Evolutionary conservation across 352 stramenopile genomes (phyloP), one percentile per base, ranked within the genome.

Genomic region (Globisporangium recalcitrans): DNA sequence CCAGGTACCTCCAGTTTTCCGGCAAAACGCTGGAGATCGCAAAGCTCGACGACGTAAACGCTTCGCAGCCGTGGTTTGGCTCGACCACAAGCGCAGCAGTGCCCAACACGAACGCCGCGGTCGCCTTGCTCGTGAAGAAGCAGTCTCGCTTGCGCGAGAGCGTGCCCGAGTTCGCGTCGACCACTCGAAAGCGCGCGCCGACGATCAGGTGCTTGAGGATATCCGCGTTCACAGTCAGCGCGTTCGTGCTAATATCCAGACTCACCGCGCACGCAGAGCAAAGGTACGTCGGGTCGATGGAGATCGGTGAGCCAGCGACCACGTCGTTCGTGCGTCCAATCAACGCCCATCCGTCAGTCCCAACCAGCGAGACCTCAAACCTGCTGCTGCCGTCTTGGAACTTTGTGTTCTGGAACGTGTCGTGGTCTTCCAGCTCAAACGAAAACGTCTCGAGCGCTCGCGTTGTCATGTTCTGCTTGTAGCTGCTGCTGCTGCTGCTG

Each of bases 271-370:
- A 95, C n/a, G 65, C 40, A 0, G 61, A 40, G 44, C 86, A 95
- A 3, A 95, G 63, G 14, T 69, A 64, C 0, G 72, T 77, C 3
- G 86, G 79, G 9, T 74, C 61, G 29, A 93, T 69, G 2, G 61
- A 59, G 24, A 85, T 66, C 14, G 82, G 68, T n/a, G 63, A 47
- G 9, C 60, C 64, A 0, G 64, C 38, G 2, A 80, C 65, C 6
- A 89, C 68, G 31, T 97, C 90, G 53, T 97, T 97, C 9, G 91
- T 77, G 16, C 93, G 87, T 4, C 93, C 95, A 38, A 84, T 80
- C 31, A 69, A 59, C 0, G 95, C 93, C 95, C 93, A 98, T 10
- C 88, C 92, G 14, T 67, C 74, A 10, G 69, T 70, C 3, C 93
- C 95, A 27, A 85, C 63, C 8, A 98, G 75, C 11, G 75, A 85